Percentiles rank a stretch among this genome's conserved stretches.
Conservation (phyloP, 108 stramenopile genomes). For the Pelagomonas calceolata region DNA sequence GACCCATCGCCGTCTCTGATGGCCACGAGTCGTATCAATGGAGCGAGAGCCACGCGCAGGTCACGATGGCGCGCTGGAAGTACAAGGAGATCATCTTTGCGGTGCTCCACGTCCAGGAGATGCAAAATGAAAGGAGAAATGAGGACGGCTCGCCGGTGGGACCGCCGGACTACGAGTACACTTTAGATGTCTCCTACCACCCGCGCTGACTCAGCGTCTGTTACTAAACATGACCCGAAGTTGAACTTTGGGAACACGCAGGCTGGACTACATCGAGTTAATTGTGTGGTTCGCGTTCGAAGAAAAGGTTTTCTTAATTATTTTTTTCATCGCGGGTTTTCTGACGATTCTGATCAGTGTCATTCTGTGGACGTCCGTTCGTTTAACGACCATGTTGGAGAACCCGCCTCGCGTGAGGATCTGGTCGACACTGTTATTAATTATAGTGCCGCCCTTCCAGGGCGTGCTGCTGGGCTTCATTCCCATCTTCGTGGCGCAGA, state of each 20-base stretch:
- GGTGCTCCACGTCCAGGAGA: slow-evolving; percentile 44
- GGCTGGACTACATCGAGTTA: slow-evolving; percentile 66
- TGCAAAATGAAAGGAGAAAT: no score
- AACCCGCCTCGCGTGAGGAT: slow-evolving; percentile 53
- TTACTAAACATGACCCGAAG: no score
- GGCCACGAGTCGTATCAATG: no score
- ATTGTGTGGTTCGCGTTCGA: slow-evolving; percentile 66
- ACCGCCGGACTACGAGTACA: no score
- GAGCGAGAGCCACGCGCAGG: no score
- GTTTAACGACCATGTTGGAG: slow-evolving; percentile 53
- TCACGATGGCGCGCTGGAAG: not conserved
- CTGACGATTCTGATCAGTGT: slow-evolving; percentile 44
- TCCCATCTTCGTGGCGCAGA: slow-evolving; percentile 47
- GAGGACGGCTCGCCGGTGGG: slow-evolving; percentile 13
- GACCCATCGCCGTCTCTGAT: no score
- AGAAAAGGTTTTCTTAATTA: slow-evolving; percentile 48
- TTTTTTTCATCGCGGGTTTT: slow-evolving; percentile 58
- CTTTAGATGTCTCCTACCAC: no score
- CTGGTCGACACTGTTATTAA: slow-evolving; percentile 43
- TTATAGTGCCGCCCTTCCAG: slow-evolving; percentile 44
- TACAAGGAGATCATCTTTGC: slow-evolving; percentile 55
- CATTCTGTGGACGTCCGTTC: slow-evolving; percentile 47
- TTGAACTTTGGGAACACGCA: no score
- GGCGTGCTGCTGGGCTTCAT: slow-evolving; percentile 57
- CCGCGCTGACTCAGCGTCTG: no score